These are phyloP conservation scores for Eucalyptus regnans DNA, from an alignment of 345 rosid genomes.

Conservation along the genomic window DNA sequence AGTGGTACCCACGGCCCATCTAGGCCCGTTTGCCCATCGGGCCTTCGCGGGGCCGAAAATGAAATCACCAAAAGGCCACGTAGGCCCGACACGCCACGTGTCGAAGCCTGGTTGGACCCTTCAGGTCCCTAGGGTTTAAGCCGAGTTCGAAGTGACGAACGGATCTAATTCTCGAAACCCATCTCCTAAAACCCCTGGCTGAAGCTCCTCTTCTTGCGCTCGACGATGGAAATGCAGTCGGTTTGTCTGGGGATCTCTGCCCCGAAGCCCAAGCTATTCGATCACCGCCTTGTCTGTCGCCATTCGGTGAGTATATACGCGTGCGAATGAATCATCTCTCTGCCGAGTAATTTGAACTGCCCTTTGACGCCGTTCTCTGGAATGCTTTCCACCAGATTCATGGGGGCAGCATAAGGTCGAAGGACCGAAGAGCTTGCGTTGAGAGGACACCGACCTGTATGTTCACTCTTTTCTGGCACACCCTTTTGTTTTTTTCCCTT, in stretches of 20 bases:
- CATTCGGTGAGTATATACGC: constrained; percentile 13
- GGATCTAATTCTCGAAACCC: not conserved
- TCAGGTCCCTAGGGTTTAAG: constrained; percentile 15
- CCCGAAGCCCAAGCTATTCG: constrained; percentile 14
- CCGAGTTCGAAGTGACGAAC: not conserved
- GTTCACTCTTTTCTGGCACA: not conserved
- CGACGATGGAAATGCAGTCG: constrained; percentile 28
- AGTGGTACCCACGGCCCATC: not conserved
- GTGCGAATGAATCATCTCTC: not conserved
- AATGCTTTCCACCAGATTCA: constrained; percentile 16
- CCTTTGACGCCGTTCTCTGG: not conserved
- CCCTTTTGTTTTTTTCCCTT: not conserved
- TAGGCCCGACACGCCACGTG: not conserved
- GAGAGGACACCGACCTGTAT: constrained; percentile 13
- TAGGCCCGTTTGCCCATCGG: not conserved
- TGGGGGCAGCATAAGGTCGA: constrained; percentile 1
- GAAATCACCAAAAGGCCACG: not conserved
- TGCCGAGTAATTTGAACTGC: not conserved
- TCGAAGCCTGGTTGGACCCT: not conserved
- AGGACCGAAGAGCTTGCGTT: not conserved
- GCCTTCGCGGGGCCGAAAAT: not conserved
- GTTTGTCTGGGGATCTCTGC: constrained; percentile 29
- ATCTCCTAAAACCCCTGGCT: not conserved
- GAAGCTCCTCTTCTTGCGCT: not conserved
- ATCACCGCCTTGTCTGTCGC: not conserved